Conservation (phyloP, 2,329 filamentous ascomycete species). For the Mollisiaceae sp. region DNA sequence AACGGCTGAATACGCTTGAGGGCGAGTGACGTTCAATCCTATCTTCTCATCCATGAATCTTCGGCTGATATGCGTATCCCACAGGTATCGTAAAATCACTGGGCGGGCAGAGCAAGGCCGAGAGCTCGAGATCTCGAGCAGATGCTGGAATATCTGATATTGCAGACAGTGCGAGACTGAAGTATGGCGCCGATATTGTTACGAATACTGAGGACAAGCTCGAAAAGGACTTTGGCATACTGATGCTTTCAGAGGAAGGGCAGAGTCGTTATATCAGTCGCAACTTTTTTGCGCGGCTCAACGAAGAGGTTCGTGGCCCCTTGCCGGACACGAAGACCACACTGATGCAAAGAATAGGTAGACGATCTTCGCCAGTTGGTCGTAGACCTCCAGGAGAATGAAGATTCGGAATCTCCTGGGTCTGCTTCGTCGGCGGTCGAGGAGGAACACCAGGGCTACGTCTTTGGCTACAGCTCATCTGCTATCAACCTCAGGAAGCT, state of each 20-base stretch:
- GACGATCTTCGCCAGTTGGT: conserved; percentile 17
- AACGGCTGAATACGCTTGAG: conserved; percentile 18
- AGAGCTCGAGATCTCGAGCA: not conserved
- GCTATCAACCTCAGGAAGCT: conserved; percentile 47
- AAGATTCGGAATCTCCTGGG: conserved; percentile 7
- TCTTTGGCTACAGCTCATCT: conserved; percentile 51
- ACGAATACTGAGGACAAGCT: conserved; percentile 2
- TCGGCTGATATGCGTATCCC: not conserved
- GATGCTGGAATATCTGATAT: conserved; percentile 7
- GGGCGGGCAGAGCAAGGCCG: not conserved
- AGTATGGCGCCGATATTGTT: not conserved
- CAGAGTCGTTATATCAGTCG: conserved; percentile 53
- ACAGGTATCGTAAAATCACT: conserved; percentile 13
- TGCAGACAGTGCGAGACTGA: not conserved
- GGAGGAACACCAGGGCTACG: conserved; percentile 49
- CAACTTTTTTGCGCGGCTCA: conserved; percentile 61
- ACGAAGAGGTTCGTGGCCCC: conserved; percentile 54
- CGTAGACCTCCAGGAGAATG: conserved; percentile 7
- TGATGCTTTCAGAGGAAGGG: conserved; percentile 52
- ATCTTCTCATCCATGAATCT: not conserved
- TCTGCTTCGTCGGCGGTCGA: conserved; percentile 42
- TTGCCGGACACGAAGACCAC: not conserved
- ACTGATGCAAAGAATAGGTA: not conserved
- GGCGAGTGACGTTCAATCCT: not conserved
- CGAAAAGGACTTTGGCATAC: conserved; percentile 51